Evolutionary conservation across 371 early-diverging fungal species (phyloP).

Genomic region (Nematocida sp.): DNA sequence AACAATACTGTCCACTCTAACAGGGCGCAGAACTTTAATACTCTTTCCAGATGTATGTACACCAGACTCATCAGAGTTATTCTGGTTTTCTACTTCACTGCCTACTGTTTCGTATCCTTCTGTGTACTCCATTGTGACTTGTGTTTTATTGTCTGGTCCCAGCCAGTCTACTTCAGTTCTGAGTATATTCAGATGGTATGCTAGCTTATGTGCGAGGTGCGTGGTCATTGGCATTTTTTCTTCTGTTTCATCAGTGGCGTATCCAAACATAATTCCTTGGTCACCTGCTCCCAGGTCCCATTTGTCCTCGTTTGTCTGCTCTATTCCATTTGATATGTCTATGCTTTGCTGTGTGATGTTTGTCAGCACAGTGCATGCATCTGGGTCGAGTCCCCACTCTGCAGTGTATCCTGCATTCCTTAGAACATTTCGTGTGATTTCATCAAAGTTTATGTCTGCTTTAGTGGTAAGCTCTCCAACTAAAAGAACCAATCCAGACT

Average conservation of each 20-base stretch:
- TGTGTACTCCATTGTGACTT: slow-evolving; percentile 97
- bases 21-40: slow-evolving; percentile 80
- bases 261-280: slow-evolving; percentile 86
- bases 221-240: slow-evolving; percentile 96
- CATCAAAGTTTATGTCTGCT: slow-evolving; percentile 89
- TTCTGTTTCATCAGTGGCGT: slow-evolving; percentile 95
- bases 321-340: slow-evolving; percentile 95
- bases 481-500: slow-evolving; percentile 97
- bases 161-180: slow-evolving; percentile 88
- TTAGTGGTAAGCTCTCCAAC: slow-evolving; percentile 97
- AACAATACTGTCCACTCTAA: slow-evolving; percentile 92
- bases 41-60: background rate
- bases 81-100: slow-evolving; percentile 71
- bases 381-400: slow-evolving; percentile 79
- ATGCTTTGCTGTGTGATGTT: slow-evolving; percentile 97
- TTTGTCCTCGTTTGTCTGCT: slow-evolving; percentile 74
- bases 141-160: slow-evolving; percentile 97
- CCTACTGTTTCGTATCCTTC: slow-evolving; percentile 67
- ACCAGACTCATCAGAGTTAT: too few relatives aligned
- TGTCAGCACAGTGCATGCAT: slow-evolving; percentile 93
- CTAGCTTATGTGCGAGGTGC: slow-evolving; percentile 89
- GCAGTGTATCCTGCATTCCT: slow-evolving; percentile 95
- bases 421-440: slow-evolving; percentile 89
- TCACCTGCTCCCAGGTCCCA: slow-evolving; percentile 58
- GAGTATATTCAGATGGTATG: slow-evolving; percentile 83